These are phyloP conservation scores for Fusarium sp. DNA, from an alignment of 2,329 filamentous ascomycete genomes.

Conservation along the genomic window DNA sequence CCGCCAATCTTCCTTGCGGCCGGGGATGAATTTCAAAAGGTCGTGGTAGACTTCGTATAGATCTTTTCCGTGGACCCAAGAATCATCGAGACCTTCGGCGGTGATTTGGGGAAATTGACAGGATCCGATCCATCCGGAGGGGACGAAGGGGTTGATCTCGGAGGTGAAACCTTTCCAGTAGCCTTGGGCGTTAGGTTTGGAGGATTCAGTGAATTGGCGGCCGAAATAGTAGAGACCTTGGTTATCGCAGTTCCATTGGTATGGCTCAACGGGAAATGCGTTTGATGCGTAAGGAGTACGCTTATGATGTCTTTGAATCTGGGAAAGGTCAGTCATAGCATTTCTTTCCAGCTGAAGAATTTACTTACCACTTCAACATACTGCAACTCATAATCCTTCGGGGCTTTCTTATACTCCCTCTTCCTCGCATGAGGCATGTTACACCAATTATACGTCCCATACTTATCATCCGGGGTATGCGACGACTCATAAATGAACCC, in stretches of 20 bases:
- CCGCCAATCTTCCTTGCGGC: slow-evolving; percentile 51
- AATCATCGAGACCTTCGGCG: slow-evolving; percentile 73
- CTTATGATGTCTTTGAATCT: slow-evolving; percentile 86
- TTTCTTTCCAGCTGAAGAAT: fast-evolving
- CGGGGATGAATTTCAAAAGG: slow-evolving; percentile 72
- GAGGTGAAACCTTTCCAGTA: slow-evolving; percentile 73
- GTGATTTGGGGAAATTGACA: slow-evolving; percentile 88
- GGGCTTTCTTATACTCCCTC: slow-evolving; percentile 66
- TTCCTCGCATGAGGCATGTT: slow-evolving; percentile 86
- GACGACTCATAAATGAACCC: slow-evolving; percentile 79
- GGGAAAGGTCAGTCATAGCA: not conserved
- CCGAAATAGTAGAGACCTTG: slow-evolving; percentile 75
- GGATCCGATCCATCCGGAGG: slow-evolving; percentile 73
- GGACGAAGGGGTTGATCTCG: slow-evolving; percentile 70
- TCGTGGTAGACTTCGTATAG: slow-evolving; percentile 79
- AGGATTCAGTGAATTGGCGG: slow-evolving; percentile 56
- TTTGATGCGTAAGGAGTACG: slow-evolving; percentile 82
- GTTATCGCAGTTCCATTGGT: slow-evolving; percentile 77
- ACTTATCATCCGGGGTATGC: slow-evolving; percentile 59
- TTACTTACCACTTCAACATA: slow-evolving; percentile 77
- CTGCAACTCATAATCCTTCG: slow-evolving; percentile 66
- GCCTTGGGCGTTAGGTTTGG: slow-evolving; percentile 59
- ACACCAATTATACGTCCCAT: slow-evolving; percentile 80
- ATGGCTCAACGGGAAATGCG: slow-evolving; percentile 76
- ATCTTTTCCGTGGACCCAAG: slow-evolving; percentile 78